These are phyloP conservation scores for Crithidia expoeki DNA, from an alignment of 208 protist species.

Conservation along the genomic window DNA sequence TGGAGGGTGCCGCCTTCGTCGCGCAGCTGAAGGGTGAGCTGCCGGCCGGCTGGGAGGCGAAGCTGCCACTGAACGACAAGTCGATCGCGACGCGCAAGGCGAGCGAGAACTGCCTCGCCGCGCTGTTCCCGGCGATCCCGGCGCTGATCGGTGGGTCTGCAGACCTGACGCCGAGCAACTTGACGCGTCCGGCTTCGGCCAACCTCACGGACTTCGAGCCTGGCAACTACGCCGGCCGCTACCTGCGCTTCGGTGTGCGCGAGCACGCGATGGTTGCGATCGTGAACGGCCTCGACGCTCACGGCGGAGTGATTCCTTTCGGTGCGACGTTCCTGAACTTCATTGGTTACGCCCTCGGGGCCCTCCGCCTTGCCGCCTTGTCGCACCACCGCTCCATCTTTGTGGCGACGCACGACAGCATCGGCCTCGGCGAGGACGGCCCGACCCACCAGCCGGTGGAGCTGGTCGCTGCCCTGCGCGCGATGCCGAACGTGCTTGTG, in stretches of 20 bases:
- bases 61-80: conserved; percentile 84
- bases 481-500: conserved; percentile 96
- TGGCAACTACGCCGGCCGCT: conserved; percentile 66
- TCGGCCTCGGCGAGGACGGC: conserved; percentile 99
- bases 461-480: conserved; percentile 85
- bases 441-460: conserved; percentile 99
- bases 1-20: conserved; percentile 58
- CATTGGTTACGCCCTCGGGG: conserved; percentile 93
- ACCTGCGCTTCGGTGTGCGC: conserved; percentile 98
- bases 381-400: conserved; percentile 93
- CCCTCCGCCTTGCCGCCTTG: conserved; percentile 96
- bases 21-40: conserved; percentile 73
- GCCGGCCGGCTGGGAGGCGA: conserved; percentile 76
- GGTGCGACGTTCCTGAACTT: conserved; percentile 99
- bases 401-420: conserved; percentile 99
- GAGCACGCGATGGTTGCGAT: conserved; percentile 99
- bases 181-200: conserved; percentile 93
- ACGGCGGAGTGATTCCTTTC: conserved; percentile 96
- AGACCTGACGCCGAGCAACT: conserved; percentile 97
- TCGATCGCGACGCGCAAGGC: conserved; percentile 93
- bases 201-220: conserved; percentile 85
- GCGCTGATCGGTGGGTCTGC: conserved; percentile 97
- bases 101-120: conserved; percentile 89
- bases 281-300: conserved; percentile 98
- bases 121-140: conserved; percentile 85